These are phyloP conservation scores for Gastrodia elata DNA, from an alignment of 106 monocot species.

Conservation along the genomic window DNA sequence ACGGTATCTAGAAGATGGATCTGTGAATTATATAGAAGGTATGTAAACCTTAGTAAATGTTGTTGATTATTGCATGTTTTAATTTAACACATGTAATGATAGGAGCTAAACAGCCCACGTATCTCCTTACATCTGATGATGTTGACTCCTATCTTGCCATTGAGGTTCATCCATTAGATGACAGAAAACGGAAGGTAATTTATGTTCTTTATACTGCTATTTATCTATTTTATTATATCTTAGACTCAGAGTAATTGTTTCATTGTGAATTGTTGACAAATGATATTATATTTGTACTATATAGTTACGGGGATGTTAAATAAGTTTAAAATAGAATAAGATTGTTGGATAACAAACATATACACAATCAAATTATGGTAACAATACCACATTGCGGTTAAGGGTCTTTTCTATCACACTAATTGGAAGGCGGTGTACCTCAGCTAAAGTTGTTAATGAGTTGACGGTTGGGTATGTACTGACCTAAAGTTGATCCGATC, in stretches of 20 bases:
- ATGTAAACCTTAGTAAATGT: slow-evolving; percentile 1
- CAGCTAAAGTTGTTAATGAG: too few relatives aligned
- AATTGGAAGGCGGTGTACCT: too few relatives aligned
- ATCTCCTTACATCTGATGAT: slow-evolving; percentile 78
- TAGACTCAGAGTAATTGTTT: background rate
- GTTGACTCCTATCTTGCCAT: slow-evolving; percentile 67
- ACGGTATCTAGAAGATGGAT: slow-evolving; percentile 66
- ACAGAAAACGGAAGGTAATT: slow-evolving; percentile 63
- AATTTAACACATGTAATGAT: slow-evolving; percentile 6
- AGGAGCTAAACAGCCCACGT: slow-evolving; percentile 64
- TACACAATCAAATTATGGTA: background rate
- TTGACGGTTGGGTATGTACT: too few relatives aligned
- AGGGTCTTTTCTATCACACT: too few relatives aligned
- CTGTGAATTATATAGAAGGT: slow-evolving; percentile 69
- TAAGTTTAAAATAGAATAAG: background rate
- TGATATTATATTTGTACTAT: background rate
- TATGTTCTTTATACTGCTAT: background rate
- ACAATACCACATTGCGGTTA: background rate
- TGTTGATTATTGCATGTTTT: slow-evolving; percentile 2
- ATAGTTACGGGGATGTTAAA: background rate
- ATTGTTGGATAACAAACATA: background rate
- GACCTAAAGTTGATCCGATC: too few relatives aligned
- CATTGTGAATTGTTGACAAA: background rate
- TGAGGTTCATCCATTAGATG: slow-evolving; percentile 77
- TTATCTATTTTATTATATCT: background rate